Percentiles rank a stretch among this genome's conserved stretches.
Conservation (phyloP, 768 basidiomycete genomes). For the Collybia sordida region DNA sequence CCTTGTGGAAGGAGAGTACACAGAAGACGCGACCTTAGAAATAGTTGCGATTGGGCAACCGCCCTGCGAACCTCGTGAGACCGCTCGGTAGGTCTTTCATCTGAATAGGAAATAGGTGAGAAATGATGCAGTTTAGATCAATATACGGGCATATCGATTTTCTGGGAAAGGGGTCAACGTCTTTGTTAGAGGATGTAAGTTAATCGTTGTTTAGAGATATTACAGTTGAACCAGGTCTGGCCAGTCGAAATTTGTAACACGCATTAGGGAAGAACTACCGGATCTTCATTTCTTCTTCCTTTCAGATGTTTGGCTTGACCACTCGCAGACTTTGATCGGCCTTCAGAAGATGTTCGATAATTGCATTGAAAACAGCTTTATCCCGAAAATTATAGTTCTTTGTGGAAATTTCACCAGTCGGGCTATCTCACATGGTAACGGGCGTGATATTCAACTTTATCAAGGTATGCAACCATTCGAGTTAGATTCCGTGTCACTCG, state of each 20-base stretch:
- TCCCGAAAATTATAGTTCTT: conserved; percentile 86
- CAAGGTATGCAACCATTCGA: conserved; percentile 52
- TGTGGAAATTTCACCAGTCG: conserved; percentile 95
- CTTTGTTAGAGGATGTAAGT: conserved; percentile 86
- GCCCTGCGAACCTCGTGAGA: conserved; percentile 88
- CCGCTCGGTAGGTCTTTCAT: conserved; percentile 59
- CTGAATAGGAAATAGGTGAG: background rate
- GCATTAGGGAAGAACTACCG: conserved; percentile 66
- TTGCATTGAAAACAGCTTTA: conserved; percentile 82
- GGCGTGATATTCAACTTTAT: conserved; percentile 77
- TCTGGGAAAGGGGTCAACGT: conserved; percentile 90
- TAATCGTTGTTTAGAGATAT: background rate
- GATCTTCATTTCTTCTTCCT: conserved; percentile 89
- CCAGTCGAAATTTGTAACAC: conserved; percentile 60
- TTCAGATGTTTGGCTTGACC: conserved; percentile 96
- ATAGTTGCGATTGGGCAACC: conserved; percentile 97
- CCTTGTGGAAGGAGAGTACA: conserved; percentile 95
- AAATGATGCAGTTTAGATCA: conserved; percentile 48
- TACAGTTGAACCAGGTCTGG: conserved; percentile 6
- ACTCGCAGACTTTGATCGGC: conserved; percentile 76
- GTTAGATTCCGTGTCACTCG: background rate
- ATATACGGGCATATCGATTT: conserved; percentile 98
- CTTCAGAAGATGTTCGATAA: conserved; percentile 87
- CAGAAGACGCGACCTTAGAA: conserved; percentile 82
- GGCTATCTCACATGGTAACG: conserved; percentile 77